Conservation (phyloP, 2,329 filamentous ascomycete genomes). For the Chalara sp. region DNA sequence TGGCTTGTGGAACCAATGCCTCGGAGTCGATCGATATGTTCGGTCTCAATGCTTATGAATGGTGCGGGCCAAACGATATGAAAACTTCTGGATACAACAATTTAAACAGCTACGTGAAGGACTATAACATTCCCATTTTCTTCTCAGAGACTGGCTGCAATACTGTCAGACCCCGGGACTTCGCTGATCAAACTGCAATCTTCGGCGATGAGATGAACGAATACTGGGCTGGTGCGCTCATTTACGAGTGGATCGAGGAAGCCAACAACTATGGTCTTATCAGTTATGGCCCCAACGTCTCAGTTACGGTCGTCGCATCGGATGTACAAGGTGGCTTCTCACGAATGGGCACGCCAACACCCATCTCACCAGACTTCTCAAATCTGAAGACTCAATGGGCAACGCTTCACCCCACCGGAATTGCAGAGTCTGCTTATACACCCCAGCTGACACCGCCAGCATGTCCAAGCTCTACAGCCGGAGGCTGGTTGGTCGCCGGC, state of each 20-base stretch:
- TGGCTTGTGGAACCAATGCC: constrained; percentile 68
- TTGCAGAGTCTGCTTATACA: constrained; percentile 59
- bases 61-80: constrained; percentile 56
- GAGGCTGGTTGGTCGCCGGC: constrained; percentile 67
- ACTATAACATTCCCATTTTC: constrained; percentile 79
- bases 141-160: constrained; percentile 89
- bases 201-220: constrained; percentile 67
- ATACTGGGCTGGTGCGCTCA: constrained; percentile 68
- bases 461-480: constrained; percentile 64
- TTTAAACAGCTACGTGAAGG: constrained; percentile 58
- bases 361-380: constrained; percentile 67
- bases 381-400: constrained; percentile 76
- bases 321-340: constrained; percentile 58
- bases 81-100: constrained; percentile 59
- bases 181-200: constrained; percentile 69
- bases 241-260: constrained; percentile 90
- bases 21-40: constrained; percentile 76
- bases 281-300: constrained; percentile 60
- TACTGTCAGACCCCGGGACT: constrained; percentile 51
- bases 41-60: constrained; percentile 78
- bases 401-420: constrained; percentile 61
- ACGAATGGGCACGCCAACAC: constrained; percentile 65
- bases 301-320: constrained; percentile 44
- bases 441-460: constrained; percentile 54
- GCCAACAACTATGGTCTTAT: constrained; percentile 77